Evolutionary conservation across 768 basidiomycete species (phyloP).

Genomic region (Tylopilus felleus): DNA sequence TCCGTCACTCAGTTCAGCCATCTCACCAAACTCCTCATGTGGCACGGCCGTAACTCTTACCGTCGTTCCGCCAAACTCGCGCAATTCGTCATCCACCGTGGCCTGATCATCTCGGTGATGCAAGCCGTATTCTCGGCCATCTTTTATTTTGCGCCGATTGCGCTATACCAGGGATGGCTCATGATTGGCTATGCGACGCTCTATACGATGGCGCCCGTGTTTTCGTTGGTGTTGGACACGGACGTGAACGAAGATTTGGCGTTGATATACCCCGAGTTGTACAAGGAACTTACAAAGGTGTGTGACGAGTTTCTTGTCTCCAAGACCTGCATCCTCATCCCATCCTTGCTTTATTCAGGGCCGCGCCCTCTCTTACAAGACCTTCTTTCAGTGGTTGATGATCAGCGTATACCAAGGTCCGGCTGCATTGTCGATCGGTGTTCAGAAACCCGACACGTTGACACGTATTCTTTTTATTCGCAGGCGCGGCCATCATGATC

Average conservation of each 20-base stretch:
- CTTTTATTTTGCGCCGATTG: conserved; percentile 94
- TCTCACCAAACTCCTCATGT: conserved; percentile 93
- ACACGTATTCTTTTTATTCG: no score
- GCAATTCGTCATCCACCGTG: conserved; percentile 97
- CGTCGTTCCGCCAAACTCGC: conserved; percentile 96
- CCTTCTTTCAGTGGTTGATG: conserved; percentile 97
- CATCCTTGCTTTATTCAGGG: conserved; percentile 61
- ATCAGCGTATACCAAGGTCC: conserved; percentile 96
- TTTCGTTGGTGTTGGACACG: conserved; percentile 91
- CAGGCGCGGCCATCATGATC: conserved; percentile 98
- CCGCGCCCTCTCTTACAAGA: conserved; percentile 92
- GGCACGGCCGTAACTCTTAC: conserved; percentile 99
- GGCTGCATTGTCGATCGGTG: neutral
- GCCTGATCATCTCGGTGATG: conserved; percentile 95
- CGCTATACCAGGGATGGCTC: conserved; percentile 96
- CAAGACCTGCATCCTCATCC: neutral
- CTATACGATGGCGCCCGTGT: conserved; percentile 98
- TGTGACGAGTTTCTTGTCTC: neutral
- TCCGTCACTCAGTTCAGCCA: conserved; percentile 96
- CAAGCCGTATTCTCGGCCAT: conserved; percentile 95
- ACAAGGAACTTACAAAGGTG: conserved; percentile 97
- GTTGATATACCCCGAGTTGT: conserved; percentile 92
- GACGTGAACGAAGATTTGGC: conserved; percentile 97
- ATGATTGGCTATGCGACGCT: conserved; percentile 96
- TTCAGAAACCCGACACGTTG: neutral